A percentile compares a stretch with the other conserved stretches of the same genome.
phyloP scores from a whole-genome alignment of 2,329 filamentous ascomycete species.

The Torrubiella hemipterigena region DNA sequence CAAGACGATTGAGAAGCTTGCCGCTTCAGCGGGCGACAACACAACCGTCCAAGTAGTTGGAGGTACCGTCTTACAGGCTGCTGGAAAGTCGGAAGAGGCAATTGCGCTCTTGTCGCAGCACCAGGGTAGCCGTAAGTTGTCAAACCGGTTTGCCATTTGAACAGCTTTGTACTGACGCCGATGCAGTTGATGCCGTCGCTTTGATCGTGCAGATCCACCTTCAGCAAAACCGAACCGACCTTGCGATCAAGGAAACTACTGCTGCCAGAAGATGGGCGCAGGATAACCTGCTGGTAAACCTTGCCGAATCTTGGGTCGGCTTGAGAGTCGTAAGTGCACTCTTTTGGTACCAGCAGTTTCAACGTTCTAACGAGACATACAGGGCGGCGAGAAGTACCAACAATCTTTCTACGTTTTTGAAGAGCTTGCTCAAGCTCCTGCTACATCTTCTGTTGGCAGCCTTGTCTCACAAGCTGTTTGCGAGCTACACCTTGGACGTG shows the following conservation, averaged over 20 bases:
- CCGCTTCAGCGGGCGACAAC: constrained; percentile 57
- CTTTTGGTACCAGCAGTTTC: constrained; percentile 4
- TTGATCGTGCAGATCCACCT: constrained; percentile 88
- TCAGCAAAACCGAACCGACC: constrained; percentile 79
- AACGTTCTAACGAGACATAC: constrained; percentile 14
- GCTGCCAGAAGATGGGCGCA: constrained; percentile 88
- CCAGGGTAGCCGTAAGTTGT: constrained; percentile 65
- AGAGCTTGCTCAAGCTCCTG: constrained; percentile 80
- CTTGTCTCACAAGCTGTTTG: constrained; percentile 82
- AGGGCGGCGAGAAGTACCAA: constrained; percentile 94
- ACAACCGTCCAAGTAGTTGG: constrained; percentile 67
- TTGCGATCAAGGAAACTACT: constrained; percentile 80
- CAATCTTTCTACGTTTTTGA: constrained; percentile 96
- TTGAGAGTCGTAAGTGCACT: constrained; percentile 57
- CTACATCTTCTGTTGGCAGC: constrained; percentile 62
- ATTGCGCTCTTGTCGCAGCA: constrained; percentile 69
- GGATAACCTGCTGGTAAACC: constrained; percentile 83
- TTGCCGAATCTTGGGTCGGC: constrained; percentile 92
- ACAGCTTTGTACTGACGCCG: constrained; percentile 13
- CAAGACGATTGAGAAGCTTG: constrained; percentile 53
- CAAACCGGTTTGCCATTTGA: not conserved
- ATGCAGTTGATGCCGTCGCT: constrained; percentile 61
- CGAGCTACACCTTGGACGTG: constrained; percentile 78
- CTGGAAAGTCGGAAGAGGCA: constrained; percentile 76
- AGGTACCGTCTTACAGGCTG: constrained; percentile 70